Percentiles rank a stretch among this genome's conserved stretches.
Conservation (phyloP, 768 basidiomycete genomes). For the Roridomyces roridus region DNA sequence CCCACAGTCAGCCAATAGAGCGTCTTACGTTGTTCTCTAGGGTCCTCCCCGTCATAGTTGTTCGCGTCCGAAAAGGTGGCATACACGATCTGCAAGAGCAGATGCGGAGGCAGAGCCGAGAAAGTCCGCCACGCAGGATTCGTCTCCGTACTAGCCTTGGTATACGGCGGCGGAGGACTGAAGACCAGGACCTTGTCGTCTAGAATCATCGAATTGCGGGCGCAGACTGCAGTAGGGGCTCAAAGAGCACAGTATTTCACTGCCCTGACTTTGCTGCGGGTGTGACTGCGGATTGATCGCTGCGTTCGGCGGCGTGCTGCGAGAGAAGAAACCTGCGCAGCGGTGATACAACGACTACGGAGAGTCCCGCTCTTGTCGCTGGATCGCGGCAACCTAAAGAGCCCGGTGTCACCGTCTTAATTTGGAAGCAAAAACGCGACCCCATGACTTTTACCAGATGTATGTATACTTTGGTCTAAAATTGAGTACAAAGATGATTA, state of each 20-base stretch:
- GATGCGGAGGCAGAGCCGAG: conserved; percentile 57
- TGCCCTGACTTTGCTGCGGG: conserved; percentile 8
- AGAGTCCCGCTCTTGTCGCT: no score
- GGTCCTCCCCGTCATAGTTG: conserved; percentile 41
- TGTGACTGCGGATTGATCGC: neutral
- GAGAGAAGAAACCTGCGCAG: neutral
- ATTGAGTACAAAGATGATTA: no score
- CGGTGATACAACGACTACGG: neutral
- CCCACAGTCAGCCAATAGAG: conserved; percentile 72
- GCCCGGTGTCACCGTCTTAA: no score
- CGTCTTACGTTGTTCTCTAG: conserved; percentile 66
- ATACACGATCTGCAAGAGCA: conserved; percentile 77
- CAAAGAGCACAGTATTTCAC: neutral
- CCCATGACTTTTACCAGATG: no score
- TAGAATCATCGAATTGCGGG: conserved; percentile 11
- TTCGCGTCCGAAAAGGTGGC: conserved; percentile 62
- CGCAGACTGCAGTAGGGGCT: neutral
- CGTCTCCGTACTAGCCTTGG: conserved; percentile 8
- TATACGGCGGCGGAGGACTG: conserved; percentile 19
- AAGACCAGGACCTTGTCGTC: conserved; percentile 21
- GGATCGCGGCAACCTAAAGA: no score
- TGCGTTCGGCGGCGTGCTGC: no score
- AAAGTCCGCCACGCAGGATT: conserved; percentile 28
- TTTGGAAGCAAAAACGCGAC: no score
- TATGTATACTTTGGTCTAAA: no score